These are phyloP conservation scores for Aphanomyces euteiches DNA, from an alignment of 352 stramenopile species.

Conservation along the genomic window DNA sequence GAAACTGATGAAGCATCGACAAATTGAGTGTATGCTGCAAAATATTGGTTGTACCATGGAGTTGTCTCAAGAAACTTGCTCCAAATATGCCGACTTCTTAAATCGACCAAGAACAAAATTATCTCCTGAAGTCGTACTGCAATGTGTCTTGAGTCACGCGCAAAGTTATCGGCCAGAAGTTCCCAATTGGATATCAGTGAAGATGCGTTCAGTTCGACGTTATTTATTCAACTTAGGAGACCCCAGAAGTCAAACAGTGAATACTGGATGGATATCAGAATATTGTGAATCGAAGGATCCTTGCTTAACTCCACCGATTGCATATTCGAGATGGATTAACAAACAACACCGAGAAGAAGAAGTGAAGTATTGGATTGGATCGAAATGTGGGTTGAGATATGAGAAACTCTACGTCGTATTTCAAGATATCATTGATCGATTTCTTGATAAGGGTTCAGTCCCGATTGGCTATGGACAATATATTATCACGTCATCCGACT, in stretches of 20 bases:
- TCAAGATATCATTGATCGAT: slow-evolving; percentile 2
- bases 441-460: slow-evolving; percentile 22
- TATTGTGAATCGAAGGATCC: slow-evolving; percentile 19
- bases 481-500: slow-evolving; percentile 6
- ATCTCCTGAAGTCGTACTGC: slow-evolving; percentile 2
- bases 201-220: background rate
- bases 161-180: background rate
- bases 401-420: slow-evolving; percentile 4
- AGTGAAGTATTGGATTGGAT: background rate
- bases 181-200: slow-evolving; percentile 2
- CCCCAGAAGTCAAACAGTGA: background rate
- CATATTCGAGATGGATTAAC: background rate
- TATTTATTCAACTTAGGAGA: slow-evolving; percentile 19
- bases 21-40: slow-evolving; percentile 1
- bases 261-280: slow-evolving; percentile 8
- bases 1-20: background rate
- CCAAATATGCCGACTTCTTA: slow-evolving; percentile 21
- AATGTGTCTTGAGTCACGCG: slow-evolving; percentile 11
- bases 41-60: background rate
- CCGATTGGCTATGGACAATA: slow-evolving; percentile 23
- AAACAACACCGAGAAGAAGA: slow-evolving; percentile 11
- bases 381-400: background rate
- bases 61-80: slow-evolving; percentile 13
- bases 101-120: slow-evolving; percentile 21
- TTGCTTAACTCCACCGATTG: slow-evolving; percentile 10